These are phyloP conservation scores for Kodamaea laetipori DNA, from an alignment of 805 yeast genomes.

Conservation along the genomic window DNA sequence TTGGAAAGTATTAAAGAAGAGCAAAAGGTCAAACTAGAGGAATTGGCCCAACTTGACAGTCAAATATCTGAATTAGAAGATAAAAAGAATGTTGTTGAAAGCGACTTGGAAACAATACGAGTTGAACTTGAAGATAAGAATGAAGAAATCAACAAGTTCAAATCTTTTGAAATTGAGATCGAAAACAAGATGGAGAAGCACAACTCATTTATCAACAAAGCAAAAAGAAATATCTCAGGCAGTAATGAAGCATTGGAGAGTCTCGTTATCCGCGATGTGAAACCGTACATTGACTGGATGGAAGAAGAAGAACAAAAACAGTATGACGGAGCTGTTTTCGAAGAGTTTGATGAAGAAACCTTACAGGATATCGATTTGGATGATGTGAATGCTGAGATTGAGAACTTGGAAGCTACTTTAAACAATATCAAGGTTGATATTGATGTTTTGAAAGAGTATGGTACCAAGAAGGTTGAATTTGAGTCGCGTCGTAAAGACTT, in stretches of 20 bases:
- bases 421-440: slow-evolving; percentile 64
- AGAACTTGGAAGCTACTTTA: slow-evolving; percentile 54
- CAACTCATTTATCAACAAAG: slow-evolving; percentile 37
- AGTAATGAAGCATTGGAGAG: slow-evolving; percentile 43
- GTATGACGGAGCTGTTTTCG: slow-evolving; percentile 40
- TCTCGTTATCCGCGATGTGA: slow-evolving; percentile 56
- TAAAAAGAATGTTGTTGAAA: slow-evolving; percentile 41
- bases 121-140: slow-evolving; percentile 38
- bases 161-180: slow-evolving; percentile 67
- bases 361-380: slow-evolving; percentile 50
- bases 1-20: slow-evolving; percentile 22
- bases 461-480: slow-evolving; percentile 64
- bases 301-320: slow-evolving; percentile 37
- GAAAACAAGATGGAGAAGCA: slow-evolving; percentile 63
- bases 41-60: slow-evolving; percentile 34
- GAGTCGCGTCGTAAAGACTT: slow-evolving; percentile 63
- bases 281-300: slow-evolving; percentile 54
- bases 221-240: slow-evolving; percentile 42
- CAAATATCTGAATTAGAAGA: slow-evolving; percentile 35
- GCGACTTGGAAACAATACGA: slow-evolving; percentile 39
- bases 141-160: slow-evolving; percentile 54
- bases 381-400: slow-evolving; percentile 52
- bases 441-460: slow-evolving; percentile 77
- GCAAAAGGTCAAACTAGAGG: slow-evolving; percentile 27
- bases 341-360: slow-evolving; percentile 53